Conservation (phyloP, 2,329 filamentous ascomycete species). For the Aspergillus novofumigatus region DNA sequence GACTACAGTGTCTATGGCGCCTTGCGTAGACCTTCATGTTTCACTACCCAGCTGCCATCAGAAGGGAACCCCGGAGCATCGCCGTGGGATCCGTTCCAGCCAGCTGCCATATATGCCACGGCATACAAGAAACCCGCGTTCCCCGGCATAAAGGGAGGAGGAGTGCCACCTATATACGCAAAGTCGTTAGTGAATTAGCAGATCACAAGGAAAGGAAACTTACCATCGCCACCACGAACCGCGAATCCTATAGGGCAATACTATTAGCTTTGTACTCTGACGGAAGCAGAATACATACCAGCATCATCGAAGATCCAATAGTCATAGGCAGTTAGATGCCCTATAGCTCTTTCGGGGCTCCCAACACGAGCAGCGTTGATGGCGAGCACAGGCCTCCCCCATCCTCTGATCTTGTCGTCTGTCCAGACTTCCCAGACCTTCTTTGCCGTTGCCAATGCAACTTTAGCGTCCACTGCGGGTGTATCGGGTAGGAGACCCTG, state of each 20-base stretch:
- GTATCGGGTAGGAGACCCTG: conserved; percentile 12
- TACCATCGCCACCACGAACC: conserved; percentile 11
- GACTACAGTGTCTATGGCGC: conserved; percentile 2
- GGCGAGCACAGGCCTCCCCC: conserved; percentile 12
- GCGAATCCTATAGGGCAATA: conserved; percentile 7
- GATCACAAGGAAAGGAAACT: not conserved
- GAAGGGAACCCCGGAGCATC: conserved; percentile 10
- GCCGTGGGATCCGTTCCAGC: conserved; percentile 9
- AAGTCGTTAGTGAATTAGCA: not conserved
- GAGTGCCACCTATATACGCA: conserved; percentile 5
- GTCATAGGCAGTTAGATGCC: conserved; percentile 11
- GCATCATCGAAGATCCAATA: conserved; percentile 15
- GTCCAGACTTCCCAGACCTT: conserved; percentile 11
- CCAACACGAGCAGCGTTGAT: conserved; percentile 13
- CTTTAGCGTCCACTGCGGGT: conserved; percentile 1
- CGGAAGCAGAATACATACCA: not conserved
- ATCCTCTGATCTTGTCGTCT: conserved; percentile 12
- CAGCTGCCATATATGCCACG: conserved; percentile 15
- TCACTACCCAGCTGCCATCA: conserved; percentile 9
- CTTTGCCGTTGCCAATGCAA: conserved; percentile 6
- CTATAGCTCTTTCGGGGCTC: conserved; percentile 4
- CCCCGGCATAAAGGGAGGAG: conserved; percentile 14
- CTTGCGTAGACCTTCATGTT: conserved; percentile 9
- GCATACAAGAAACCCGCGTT: conserved; percentile 13
- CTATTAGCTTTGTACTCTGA: not conserved